Conservation (phyloP, 805 yeast species). For the Blastobotrys attinorum region DNA sequence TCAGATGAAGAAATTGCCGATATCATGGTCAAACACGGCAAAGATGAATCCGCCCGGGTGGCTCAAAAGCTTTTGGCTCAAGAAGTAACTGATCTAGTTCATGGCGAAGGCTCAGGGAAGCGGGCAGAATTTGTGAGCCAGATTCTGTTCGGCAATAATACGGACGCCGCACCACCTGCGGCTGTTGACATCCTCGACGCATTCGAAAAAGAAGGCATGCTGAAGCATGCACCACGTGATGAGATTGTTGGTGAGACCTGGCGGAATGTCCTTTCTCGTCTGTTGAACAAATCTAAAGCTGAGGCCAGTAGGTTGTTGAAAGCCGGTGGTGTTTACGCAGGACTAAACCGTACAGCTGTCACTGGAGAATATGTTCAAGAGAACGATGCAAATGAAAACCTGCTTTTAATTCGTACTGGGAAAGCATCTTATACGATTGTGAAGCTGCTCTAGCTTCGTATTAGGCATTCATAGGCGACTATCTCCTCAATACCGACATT, state of each 20-base stretch:
- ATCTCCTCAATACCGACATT: background rate
- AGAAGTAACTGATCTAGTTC: constrained; percentile 81
- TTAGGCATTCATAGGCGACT: constrained; percentile 1
- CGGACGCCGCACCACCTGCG: constrained; percentile 16
- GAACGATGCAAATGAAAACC: constrained; percentile 44
- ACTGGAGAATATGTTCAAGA: constrained; percentile 43
- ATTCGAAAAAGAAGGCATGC: constrained; percentile 51
- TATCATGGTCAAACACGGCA: constrained; percentile 44
- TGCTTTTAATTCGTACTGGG: constrained; percentile 66
- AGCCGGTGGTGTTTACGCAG: constrained; percentile 69
- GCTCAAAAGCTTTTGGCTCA: constrained; percentile 76
- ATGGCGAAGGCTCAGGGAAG: constrained; percentile 70
- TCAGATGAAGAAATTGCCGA: constrained; percentile 53
- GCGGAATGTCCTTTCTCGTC: constrained; percentile 43
- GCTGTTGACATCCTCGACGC: constrained; percentile 43
- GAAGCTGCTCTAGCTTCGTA: constrained; percentile 15
- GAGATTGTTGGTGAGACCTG: constrained; percentile 37
- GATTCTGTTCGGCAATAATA: constrained; percentile 11
- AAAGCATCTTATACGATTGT: constrained; percentile 39
- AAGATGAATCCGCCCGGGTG: constrained; percentile 52
- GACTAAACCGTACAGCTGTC: constrained; percentile 46
- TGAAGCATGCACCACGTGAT: constrained; percentile 30
- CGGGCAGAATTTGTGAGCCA: constrained; percentile 46
- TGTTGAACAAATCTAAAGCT: constrained; percentile 34
- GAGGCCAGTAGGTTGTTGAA: constrained; percentile 56